These are phyloP conservation scores for Hymenoscyphus infarciens DNA, from an alignment of 2,329 filamentous ascomycete genomes.

Conservation along the genomic window DNA sequence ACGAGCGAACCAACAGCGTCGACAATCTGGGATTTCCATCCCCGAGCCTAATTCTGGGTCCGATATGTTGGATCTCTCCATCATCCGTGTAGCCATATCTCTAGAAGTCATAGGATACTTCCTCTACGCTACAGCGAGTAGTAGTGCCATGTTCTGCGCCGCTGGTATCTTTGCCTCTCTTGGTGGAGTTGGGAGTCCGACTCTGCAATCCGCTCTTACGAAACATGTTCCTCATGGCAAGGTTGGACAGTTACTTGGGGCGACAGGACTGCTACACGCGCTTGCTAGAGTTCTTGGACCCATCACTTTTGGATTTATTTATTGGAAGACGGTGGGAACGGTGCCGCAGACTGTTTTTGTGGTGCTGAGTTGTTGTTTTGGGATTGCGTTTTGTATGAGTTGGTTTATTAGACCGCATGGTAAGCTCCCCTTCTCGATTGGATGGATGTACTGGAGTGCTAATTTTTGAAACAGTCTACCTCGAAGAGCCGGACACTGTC, in stretches of 20 bases:
- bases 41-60: conserved; percentile 51
- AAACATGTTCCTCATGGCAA: conserved; percentile 84
- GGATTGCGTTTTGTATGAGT: conserved; percentile 59
- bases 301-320: conserved; percentile 80
- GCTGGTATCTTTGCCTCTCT: conserved; percentile 71
- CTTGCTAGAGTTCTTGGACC: conserved; percentile 76
- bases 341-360: conserved; percentile 84
- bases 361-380: conserved; percentile 65
- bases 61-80: conserved; percentile 70
- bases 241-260: conserved; percentile 84
- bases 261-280: conserved; percentile 80
- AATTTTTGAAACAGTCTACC: conserved; percentile 10
- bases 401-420: conserved; percentile 71
- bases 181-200: conserved; percentile 82
- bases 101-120: conserved; percentile 74
- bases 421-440: conserved; percentile 46
- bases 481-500: conserved; percentile 5
- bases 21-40: conserved; percentile 60
- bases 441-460: background rate
- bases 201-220: conserved; percentile 77
- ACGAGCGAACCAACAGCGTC: conserved; percentile 27
- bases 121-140: conserved; percentile 67
- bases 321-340: conserved; percentile 71
- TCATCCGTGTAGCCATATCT: conserved; percentile 71
- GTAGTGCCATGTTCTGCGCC: conserved; percentile 61